Percentiles rank a stretch among this genome's conserved stretches.
Conservation (phyloP, 2,329 filamentous ascomycete species). For the Talaromyces sp. region DNA sequence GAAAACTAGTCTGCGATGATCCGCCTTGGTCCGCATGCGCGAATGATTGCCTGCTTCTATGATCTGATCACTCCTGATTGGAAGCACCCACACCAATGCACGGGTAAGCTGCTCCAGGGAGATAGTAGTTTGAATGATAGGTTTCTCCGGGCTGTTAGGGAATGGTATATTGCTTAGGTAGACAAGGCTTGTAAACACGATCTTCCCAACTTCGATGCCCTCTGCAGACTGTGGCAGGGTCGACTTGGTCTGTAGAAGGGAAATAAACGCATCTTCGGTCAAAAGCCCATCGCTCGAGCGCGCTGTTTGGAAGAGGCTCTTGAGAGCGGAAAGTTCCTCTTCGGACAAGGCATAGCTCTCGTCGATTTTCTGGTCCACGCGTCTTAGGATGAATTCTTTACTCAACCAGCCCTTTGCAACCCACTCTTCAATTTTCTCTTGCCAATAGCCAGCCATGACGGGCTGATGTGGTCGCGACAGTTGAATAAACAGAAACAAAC, state of each 20-base stretch:
- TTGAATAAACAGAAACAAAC: too few relatives aligned
- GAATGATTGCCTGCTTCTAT: background rate
- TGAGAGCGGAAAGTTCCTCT: background rate
- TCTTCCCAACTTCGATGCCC: background rate
- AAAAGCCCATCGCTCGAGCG: background rate
- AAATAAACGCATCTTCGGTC: conserved; percentile 1
- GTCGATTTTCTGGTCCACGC: background rate
- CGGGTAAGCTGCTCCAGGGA: background rate
- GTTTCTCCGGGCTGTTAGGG: background rate
- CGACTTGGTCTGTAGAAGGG: background rate
- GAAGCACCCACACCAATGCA: background rate
- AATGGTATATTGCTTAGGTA: conserved; percentile 1
- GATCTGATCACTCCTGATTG: background rate
- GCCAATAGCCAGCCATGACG: too few relatives aligned
- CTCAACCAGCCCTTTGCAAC: background rate
- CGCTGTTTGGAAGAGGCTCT: background rate
- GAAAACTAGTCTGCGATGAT: conserved; percentile 6
- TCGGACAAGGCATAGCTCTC: background rate
- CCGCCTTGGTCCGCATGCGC: conserved; percentile 1
- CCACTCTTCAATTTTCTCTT: background rate
- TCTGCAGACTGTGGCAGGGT: background rate
- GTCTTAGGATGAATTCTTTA: background rate
- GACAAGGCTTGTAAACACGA: background rate
- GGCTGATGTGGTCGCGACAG: too few relatives aligned
- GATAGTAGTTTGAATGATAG: background rate